phyloP scores from a whole-genome alignment of 2,329 filamentous ascomycete species.

The Pyricularia grisea region DNA sequence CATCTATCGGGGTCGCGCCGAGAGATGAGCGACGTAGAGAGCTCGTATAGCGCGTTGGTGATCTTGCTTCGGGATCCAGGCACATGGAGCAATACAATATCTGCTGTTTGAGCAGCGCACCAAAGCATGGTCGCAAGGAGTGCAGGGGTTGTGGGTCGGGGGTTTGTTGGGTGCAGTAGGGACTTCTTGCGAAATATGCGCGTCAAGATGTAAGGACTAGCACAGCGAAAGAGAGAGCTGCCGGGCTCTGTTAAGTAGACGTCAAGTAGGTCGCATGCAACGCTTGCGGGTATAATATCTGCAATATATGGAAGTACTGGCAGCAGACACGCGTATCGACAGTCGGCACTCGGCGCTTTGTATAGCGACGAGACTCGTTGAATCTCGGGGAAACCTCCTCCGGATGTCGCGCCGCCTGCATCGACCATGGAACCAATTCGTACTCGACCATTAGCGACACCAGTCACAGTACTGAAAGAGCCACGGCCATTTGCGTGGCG shows the following conservation, averaged over 20 bases:
- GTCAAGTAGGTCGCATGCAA: constrained; percentile 37
- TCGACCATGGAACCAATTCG: background rate
- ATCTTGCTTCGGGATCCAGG: constrained; percentile 29
- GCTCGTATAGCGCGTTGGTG: constrained; percentile 25
- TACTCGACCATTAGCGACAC: constrained; percentile 5
- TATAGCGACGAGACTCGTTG: constrained; percentile 13
- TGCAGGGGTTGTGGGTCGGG: constrained; percentile 31
- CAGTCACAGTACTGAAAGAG: constrained; percentile 9
- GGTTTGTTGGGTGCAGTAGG: constrained; percentile 27
- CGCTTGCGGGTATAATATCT: constrained; percentile 26
- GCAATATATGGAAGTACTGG: constrained; percentile 28
- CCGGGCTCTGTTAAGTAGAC: constrained; percentile 35
- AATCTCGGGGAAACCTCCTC: constrained; percentile 7
- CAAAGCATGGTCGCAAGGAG: constrained; percentile 37
- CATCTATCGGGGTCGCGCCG: constrained; percentile 26
- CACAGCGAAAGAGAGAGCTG: constrained; percentile 30
- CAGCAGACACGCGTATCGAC: constrained; percentile 29
- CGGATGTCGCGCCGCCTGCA: background rate
- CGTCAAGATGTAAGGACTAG: constrained; percentile 37
- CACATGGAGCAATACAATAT: constrained; percentile 30
- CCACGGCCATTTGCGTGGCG: background rate
- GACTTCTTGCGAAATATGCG: constrained; percentile 34
- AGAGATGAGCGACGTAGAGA: constrained; percentile 23
- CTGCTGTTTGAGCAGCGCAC: constrained; percentile 36
- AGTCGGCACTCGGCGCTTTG: constrained; percentile 18